Base-by-base conservation (phyloP, 1,284 basidiomycete genomes). In the Ustilago vetiveriae region DNA sequence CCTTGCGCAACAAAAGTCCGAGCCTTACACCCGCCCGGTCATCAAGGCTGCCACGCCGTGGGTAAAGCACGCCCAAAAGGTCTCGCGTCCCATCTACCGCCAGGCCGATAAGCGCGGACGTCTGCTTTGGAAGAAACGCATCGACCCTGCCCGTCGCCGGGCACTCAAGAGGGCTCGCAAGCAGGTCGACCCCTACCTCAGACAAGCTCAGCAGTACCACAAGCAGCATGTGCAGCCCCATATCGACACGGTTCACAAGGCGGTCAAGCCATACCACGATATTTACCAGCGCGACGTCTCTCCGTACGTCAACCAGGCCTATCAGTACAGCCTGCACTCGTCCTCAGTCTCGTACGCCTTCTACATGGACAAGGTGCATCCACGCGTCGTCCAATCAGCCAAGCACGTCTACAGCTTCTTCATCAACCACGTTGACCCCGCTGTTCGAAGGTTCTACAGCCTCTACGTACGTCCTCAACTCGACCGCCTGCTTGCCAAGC, bases 261-360 rank as follows among this genome's bases (percentile, higher is more conserved):
- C 68, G 4, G 42, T 76, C 53, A 72, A 75, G 62, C 79, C 79
- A 0, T 80, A 80, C 58, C 68, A 68, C 26, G 70, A 75, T 52
- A 72, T 79, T 36, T 79, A 79, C 56, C 40, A 64, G n/a, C 72
- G 78, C 42, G 80, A 81, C 32, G 65, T 81, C n/a, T 67, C 70
- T 32, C 79, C 80, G n/a, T 72, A 80, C 39, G 56, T 80, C 13
- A 41, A 64, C 24, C 48, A 58, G 36, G 77, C 71, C 4, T 67
- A 68, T 29, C 54, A 49, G 29, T 65, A 73, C 49, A 62, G 72
- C 49, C 32, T 70, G 9, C 58, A 65, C 9, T 64, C 68, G 9
- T 58, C 56, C 23, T 53, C 67, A 10, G 48, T 55, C 29, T 59
- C 74, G 35, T 72, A 72, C n/a, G 33, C 59, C 11, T 69, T 69